Base-by-base conservation (phyloP, 2,329 filamentous ascomycete genomes). In the Beauveria pseudobassiana region DNA sequence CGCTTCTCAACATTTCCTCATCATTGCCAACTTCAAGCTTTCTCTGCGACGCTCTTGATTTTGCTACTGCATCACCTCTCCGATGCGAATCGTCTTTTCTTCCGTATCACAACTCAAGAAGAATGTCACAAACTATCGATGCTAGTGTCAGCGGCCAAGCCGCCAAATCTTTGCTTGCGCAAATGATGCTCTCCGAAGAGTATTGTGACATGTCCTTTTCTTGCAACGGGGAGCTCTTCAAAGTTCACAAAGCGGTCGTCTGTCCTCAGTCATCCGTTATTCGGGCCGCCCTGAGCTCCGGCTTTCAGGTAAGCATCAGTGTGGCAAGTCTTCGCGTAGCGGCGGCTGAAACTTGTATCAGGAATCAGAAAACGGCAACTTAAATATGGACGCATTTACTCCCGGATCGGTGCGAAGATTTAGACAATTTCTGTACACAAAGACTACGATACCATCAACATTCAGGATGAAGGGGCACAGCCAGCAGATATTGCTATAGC, bases 211-310 rank as follows among this genome's bases (percentile, higher is more conserved):
- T 53, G 26, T 6, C 5, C 2, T 60, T 60, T 18, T 46, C 26
- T 20, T 53, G 57, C 26, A 9, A 34, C 10, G 24, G 49, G 4
- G 20, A 52, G 14, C 1, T 24, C 2, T 53, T 59, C n/a, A 58
- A 57, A 24, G 62, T 62, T 16, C 64, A 67, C 59, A 58, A 62
- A 34, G 40, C 16, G 1, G 49, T 60, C 4, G 57, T 60, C 24
- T 53, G 49, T 2, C 28, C 49, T 5, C 57, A 53, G 9, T 60
- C 49, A 1, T 24, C 40, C 3, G 57, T 60, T 0, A 53, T 60
- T 38, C 38, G 18, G 9, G 49, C 40, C 8, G 49, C 49, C n/a
- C 0, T 53, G 14, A 30, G 9, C 2, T 20, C 57, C 2, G 38
- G 28, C n/a, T 60, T 46, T 20, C 20, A 43, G 45, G 55, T 38